Conservation (phyloP, 495 filamentous ascomycete species). For the Aspergillus campestris region DNA sequence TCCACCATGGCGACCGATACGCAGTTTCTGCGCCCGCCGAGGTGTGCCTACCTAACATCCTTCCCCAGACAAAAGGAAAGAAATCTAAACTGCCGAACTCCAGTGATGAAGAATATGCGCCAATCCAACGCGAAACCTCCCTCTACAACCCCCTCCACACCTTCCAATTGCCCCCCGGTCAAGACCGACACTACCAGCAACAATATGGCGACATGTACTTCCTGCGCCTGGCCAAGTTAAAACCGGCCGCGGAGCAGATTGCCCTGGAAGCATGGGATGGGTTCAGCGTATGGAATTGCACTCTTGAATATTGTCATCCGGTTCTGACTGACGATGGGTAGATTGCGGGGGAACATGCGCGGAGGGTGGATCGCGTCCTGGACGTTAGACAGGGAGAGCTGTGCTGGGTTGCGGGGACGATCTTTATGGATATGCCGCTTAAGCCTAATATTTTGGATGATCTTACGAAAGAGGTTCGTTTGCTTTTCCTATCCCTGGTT, state of each 20-base stretch:
- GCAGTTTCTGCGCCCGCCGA: conserved; percentile 30
- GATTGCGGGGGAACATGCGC: conserved; percentile 69
- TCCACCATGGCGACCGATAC: conserved; percentile 14
- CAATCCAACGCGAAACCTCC: conserved; percentile 44
- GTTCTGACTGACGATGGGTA: conserved; percentile 19
- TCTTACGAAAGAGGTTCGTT: conserved; percentile 76
- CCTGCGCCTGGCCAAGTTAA: conserved; percentile 77
- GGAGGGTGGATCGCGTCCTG: conserved; percentile 73
- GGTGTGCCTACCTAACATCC: conserved; percentile 16
- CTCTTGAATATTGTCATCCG: not conserved
- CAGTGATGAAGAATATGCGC: conserved; percentile 35
- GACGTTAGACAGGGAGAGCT: conserved; percentile 94
- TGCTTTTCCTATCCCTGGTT: not conserved
- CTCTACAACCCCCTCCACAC: conserved; percentile 67
- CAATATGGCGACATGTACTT: conserved; percentile 99
- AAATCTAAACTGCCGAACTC: conserved; percentile 13
- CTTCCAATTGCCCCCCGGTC: conserved; percentile 59
- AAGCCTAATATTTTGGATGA: conserved; percentile 98
- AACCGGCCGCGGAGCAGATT: conserved; percentile 67
- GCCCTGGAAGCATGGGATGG: conserved; percentile 70
- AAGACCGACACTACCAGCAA: conserved; percentile 76
- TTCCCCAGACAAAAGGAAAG: not conserved
- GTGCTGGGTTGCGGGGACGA: conserved; percentile 90
- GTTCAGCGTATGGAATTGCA: conserved; percentile 42
- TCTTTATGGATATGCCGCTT: conserved; percentile 94